Percentiles rank a stretch among this genome's conserved stretches.
Evolutionary conservation across 1,284 basidiomycete genomes (phyloP).

Genomic region (Tilletiopsis washingtonensis): DNA sequence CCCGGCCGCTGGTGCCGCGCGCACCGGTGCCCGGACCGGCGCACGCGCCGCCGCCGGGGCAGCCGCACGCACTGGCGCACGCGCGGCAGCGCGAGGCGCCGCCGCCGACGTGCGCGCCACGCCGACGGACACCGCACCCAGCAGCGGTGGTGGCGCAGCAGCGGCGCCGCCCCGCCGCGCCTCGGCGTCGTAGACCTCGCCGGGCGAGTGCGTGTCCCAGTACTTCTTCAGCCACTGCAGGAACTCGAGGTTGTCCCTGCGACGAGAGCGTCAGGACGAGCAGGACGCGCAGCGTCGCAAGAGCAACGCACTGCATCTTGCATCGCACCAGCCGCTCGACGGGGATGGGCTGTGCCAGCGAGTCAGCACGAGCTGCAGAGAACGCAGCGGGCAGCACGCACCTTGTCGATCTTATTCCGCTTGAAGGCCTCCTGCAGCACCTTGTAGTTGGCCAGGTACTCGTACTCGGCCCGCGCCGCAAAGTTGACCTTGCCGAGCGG

Average conservation of each 20-base stretch:
- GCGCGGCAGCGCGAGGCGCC: constrained; percentile 3
- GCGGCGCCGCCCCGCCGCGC: constrained; percentile 63
- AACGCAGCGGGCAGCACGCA: constrained; percentile 46
- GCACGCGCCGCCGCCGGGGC: constrained; percentile 7
- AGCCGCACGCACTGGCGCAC: constrained; percentile 4
- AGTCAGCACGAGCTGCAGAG: not conserved
- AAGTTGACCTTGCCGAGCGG: constrained; percentile 40
- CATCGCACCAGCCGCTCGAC: constrained; percentile 90
- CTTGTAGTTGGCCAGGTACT: constrained; percentile 91
- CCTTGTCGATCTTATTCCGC: constrained; percentile 80
- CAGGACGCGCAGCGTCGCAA: not conserved
- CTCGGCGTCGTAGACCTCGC: constrained; percentile 79
- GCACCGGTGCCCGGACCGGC: not conserved
- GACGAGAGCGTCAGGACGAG: not conserved
- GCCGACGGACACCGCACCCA: constrained; percentile 26
- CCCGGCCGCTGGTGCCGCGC: not conserved
- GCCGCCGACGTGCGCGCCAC: constrained; percentile 15
- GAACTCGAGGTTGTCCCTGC: constrained; percentile 88
- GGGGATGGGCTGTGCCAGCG: constrained; percentile 66
- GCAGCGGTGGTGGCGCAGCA: constrained; percentile 44
- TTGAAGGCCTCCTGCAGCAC: constrained; percentile 61
- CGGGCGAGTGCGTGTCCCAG: constrained; percentile 87
- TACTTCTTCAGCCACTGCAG: constrained; percentile 93
- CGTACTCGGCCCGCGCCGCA: constrained; percentile 69
- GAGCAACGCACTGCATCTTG: constrained; percentile 71